Evolutionary conservation across 805 yeast genomes (phyloP), one percentile per base, ranked within the genome.

Genomic region (Starmerella stigmatis): DNA sequence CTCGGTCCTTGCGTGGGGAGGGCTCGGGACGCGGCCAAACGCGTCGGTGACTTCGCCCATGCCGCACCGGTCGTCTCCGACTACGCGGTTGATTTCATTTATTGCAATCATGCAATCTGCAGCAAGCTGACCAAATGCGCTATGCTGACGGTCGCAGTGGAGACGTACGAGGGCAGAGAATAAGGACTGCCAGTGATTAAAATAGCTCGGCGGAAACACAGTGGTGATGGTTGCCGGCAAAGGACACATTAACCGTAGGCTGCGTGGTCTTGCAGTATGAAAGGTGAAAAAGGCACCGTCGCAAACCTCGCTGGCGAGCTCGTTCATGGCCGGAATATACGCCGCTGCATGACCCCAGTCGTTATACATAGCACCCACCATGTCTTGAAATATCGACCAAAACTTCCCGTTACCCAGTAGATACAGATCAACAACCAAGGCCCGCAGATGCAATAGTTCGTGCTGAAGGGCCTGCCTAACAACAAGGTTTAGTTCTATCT

Each of bases 301-400:
- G 17, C 30, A 37, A 10, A n/a, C 5, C 8, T 28, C 34, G 11
- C 11, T 10, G 11, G 37, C 37, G 11, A 37, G 41, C 30, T 17
- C 42, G n/a, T 36, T 21, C 22, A 43, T 30, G 2, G 25, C 28
- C 3, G 25, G 17, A 26, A 37, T 13, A 2, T 15, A 7, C 7
- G 41, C 9, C 19, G 15, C 23, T n/a, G 40, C 40, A 5, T 25
- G 12, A 5, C n/a, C 15, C 40, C 29, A 36, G 21, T 43, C 15
- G n/a, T 13, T 23, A 33, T 26, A 25, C 33, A 30, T 5, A 7
- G 31, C n/a, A 10, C 12, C 20, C 13, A 41, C 20, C 5, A 17
- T 30, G 7, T 49, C 52, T 10, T 21, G 22, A 8, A 46, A 28
- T 4, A 16, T 30, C 23, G 47, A 36, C 53, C 53, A 49, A 5